These are phyloP conservation scores for Elsinoe arachidis DNA, from an alignment of 2,329 filamentous ascomycete species.

Conservation along the genomic window DNA sequence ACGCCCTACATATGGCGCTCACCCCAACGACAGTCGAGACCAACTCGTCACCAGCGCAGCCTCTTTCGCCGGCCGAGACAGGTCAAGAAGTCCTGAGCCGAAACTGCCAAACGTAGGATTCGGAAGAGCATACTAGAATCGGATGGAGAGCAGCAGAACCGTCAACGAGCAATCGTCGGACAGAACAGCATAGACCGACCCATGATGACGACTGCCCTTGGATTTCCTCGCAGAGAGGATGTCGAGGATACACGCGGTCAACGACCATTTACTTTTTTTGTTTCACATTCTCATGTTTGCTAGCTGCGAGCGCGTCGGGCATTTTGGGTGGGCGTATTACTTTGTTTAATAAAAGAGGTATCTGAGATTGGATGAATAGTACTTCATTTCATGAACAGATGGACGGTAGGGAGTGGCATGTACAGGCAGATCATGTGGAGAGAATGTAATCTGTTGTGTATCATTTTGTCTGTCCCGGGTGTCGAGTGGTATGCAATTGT, in stretches of 20 bases:
- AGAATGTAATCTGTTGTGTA: too few species aligned
- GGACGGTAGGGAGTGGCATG: too few species aligned
- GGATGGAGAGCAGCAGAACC: background rate
- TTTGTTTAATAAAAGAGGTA: background rate
- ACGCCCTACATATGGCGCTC: conserved; percentile 16
- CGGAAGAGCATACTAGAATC: conserved; percentile 15
- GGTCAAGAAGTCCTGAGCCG: conserved; percentile 21
- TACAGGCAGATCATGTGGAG: too few species aligned
- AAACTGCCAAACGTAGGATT: conserved; percentile 24
- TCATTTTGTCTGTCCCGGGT: too few species aligned
- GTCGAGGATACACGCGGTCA: background rate
- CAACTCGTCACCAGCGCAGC: conserved; percentile 26
- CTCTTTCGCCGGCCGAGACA: conserved; percentile 24
- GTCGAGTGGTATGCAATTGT: too few species aligned
- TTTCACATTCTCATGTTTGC: too few species aligned
- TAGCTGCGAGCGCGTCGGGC: background rate
- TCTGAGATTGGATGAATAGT: too few species aligned
- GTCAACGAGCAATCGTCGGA: background rate
- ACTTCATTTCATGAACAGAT: too few species aligned
- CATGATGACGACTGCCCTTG: too few species aligned
- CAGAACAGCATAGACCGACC: background rate
- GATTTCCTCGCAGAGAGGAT: background rate
- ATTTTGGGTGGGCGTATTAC: background rate
- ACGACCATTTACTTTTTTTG: background rate
- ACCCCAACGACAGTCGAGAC: conserved; percentile 22